Evolutionary conservation across 2,329 filamentous ascomycete species (phyloP).

Genomic region (Cladosporium sp.): DNA sequence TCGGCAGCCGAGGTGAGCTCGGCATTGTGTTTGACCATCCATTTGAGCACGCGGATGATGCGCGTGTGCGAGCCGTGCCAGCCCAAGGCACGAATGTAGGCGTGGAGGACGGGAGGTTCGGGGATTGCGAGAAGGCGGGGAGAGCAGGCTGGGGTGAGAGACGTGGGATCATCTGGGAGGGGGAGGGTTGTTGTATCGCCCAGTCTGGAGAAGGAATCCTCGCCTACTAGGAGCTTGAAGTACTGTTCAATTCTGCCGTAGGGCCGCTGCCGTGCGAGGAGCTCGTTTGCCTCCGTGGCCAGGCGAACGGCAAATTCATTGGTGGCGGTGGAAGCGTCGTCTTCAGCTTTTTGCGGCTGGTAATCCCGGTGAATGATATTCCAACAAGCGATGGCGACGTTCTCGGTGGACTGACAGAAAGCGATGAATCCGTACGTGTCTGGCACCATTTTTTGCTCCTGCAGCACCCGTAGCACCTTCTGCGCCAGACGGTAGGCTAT

Average conservation of each 20-base stretch:
- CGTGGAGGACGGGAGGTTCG: conserved; percentile 48
- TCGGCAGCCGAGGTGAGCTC: conserved; percentile 26
- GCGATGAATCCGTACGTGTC: conserved; percentile 27
- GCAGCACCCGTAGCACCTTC: conserved; percentile 15
- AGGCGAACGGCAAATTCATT: background rate
- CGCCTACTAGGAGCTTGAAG: conserved; percentile 16
- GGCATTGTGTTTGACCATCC: conserved; percentile 52
- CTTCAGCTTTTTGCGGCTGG: background rate
- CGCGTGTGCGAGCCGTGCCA: conserved; percentile 56
- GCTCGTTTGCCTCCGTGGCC: background rate
- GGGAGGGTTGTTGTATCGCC: background rate
- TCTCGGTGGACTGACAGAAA: conserved; percentile 32
- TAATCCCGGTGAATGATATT: conserved; percentile 5
- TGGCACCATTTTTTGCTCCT: conserved; percentile 25
- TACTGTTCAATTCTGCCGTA: background rate
- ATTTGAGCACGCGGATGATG: conserved; percentile 55
- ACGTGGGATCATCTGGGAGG: background rate
- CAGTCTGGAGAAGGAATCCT: background rate
- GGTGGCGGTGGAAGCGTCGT: background rate
- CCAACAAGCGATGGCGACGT: conserved; percentile 28
- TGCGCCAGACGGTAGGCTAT: conserved; percentile 20
- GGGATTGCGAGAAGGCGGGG: conserved; percentile 41
- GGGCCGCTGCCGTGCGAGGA: background rate
- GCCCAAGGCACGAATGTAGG: conserved; percentile 61
- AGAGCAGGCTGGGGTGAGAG: conserved; percentile 8